These are phyloP conservation scores for Clohesyomyces aquaticus DNA, from an alignment of 495 filamentous ascomycete species.

Conservation along the genomic window DNA sequence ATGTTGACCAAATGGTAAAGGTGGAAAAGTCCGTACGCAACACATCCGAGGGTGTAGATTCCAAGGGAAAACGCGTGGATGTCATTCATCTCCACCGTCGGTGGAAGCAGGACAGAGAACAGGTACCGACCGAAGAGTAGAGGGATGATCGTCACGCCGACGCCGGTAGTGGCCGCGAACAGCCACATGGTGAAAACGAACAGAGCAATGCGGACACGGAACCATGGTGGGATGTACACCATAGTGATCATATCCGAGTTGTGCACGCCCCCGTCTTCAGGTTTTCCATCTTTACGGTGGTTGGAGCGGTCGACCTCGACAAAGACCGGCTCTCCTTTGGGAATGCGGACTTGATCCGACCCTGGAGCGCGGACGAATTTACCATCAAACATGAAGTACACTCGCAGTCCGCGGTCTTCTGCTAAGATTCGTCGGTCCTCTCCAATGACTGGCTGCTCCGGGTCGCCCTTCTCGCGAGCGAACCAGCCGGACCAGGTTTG, in stretches of 20 bases:
- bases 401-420: slow-evolving; percentile 48
- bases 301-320: slow-evolving; percentile 77
- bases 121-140: slow-evolving; percentile 80
- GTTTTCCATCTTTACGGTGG: slow-evolving; percentile 60
- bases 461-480: slow-evolving; percentile 54
- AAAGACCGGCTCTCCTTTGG: slow-evolving; percentile 81
- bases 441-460: slow-evolving; percentile 53
- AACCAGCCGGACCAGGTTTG: slow-evolving; percentile 60
- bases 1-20: slow-evolving; percentile 52
- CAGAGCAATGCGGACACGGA: slow-evolving; percentile 74
- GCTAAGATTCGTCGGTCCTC: slow-evolving; percentile 45
- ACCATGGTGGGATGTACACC: slow-evolving; percentile 88
- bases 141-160: slow-evolving; percentile 81
- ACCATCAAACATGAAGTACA: slow-evolving; percentile 72
- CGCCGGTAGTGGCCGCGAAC: slow-evolving; percentile 91
- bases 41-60: slow-evolving; percentile 72
- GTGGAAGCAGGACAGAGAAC: slow-evolving; percentile 68
- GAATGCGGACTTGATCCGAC: slow-evolving; percentile 90
- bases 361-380: slow-evolving; percentile 86
- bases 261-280: slow-evolving; percentile 67
- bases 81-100: slow-evolving; percentile 78
- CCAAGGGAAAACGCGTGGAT: slow-evolving; percentile 95
- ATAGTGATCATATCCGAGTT: slow-evolving; percentile 70
- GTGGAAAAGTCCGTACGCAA: slow-evolving; percentile 56
- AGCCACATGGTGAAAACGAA: slow-evolving; percentile 92